Evolutionary conservation across 2,329 filamentous ascomycete species (phyloP), one percentile per base, ranked within the genome.

Genomic region (Alternaria sp.): DNA sequence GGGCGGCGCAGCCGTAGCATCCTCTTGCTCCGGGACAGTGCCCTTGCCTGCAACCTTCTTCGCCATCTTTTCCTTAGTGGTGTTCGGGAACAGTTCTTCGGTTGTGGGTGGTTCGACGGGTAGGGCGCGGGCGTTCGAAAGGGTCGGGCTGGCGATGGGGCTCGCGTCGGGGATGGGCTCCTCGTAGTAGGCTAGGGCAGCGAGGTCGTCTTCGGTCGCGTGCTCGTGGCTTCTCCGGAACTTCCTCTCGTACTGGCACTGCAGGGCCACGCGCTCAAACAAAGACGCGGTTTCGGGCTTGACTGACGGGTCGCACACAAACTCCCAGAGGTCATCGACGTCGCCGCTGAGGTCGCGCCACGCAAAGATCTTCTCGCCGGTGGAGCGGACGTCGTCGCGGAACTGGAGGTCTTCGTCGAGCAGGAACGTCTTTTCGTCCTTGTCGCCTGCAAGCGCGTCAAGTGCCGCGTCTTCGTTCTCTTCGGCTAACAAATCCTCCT

Each of bases 191-290:
- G 90, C 88, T 73, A 99, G 97, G 71, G 96, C 89, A 64, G 88
- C 82, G 5, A 98, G 86, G 67, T 99, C 93, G 65, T 89, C 85
- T 61, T 94, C 90, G 9, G 93, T 93, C 2, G 96, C 96, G 53
- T 89, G 90, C 49, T 93, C 89, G 71, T 93, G 88, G 43, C 88
- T 90, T 75, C 90, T 92, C 67, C 93, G 89, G 80, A 96, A 96
- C 80, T 97, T 98, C 75, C 95, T 89, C 83, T 99, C 96, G 90
- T 96, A 99, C 81, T 99, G 96, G 79, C 96, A 97, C 87, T 97
- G 90, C 61, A 92, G 87, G 8, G 96, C 92, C 57, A 93, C 90
- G 58, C 91, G 86, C 75, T 95, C 89, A 79, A 99, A 98, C 15
- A 90, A 88, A 49, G 90, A 86, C 23, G 96, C 90, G 71, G 94